Base-by-base conservation (phyloP, 139 green algal genomes). In the Picochlorum sp. region DNA sequence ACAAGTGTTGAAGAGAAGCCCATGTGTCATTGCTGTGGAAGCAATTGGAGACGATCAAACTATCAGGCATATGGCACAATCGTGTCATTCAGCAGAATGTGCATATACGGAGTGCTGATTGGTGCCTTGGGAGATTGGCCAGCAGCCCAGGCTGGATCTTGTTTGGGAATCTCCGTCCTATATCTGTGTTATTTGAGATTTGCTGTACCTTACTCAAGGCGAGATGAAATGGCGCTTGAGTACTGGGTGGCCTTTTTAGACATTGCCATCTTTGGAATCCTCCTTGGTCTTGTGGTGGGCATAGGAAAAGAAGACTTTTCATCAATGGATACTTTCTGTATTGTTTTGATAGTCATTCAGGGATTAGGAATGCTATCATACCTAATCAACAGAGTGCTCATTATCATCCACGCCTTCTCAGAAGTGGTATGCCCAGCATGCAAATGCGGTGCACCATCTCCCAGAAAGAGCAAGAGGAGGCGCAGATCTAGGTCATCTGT, bases 181-280 rank as follows among this genome's bases (percentile, higher is more conserved):
- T 66, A 66, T 41, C 34, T 66, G 37, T 16, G 15, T 16, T 66
- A 66, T 26, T 34, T 66, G 4, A 11, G 60, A 44, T 66, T 54
- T 24, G 28, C 37, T 21, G 60, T 66, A 23, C 60, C 60, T 44
- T 66, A 66, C 34, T 56, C 37, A 21, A 44, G 60, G 28, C 60
- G 60, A 44, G 60, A 66, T 57, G 60, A 66, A 44, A 66, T 66
- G 60, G 60, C 60, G 3, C 37, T 66, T 10, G 60, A 66, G 37
- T 66, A 66, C n/a, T 66, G 34, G 34, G 34, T 56, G 34, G 60
- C 60, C 14, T 21, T 66, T 41, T 21, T 66, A 21, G 60, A 66
- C 34, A 45, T 66, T 3, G 14, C n/a, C 18, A 44, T 66, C 9
- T 66, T 56, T 55, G 15, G 13, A 20, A 23, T 66, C 5, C 23